Percentiles rank a stretch among this genome's conserved stretches.
phyloP scores from a whole-genome alignment of 2,329 filamentous ascomycete species.

The Bipolaris zeicola region DNA sequence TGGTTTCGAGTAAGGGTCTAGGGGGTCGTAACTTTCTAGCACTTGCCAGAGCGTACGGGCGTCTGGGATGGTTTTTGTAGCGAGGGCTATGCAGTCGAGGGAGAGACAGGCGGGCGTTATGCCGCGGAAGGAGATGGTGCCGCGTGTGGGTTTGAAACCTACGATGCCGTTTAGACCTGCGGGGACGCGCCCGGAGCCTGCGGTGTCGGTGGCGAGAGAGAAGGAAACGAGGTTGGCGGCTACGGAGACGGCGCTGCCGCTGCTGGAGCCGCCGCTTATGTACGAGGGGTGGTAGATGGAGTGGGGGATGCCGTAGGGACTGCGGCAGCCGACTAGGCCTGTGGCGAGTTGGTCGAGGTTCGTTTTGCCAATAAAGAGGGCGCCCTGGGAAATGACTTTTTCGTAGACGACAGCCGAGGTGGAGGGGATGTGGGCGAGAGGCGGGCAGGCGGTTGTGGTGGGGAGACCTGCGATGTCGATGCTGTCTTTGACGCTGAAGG shows the following conservation, averaged over 20 bases:
- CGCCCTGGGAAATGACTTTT: conserved; percentile 58
- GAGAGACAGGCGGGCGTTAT: conserved; percentile 62
- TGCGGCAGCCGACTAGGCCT: conserved; percentile 64
- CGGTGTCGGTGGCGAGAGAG: conserved; percentile 63
- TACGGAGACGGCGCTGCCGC: conserved; percentile 61
- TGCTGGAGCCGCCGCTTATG: conserved; percentile 63
- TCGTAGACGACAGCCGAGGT: conserved; percentile 58
- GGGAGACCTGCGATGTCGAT: conserved; percentile 59
- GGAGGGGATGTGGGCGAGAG: conserved; percentile 55
- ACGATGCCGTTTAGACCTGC: conserved; percentile 61
- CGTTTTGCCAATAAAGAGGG: conserved; percentile 64
- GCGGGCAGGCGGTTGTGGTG: conserved; percentile 60
- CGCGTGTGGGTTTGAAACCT: conserved; percentile 59
- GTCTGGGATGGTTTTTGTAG: conserved; percentile 57
- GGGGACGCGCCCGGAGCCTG: conserved; percentile 60
- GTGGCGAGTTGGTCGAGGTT: conserved; percentile 69
- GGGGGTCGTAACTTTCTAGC: conserved; percentile 53
- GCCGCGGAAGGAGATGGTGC: conserved; percentile 57
- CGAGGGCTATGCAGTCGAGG: conserved; percentile 63
- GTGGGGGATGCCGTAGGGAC: conserved; percentile 62
- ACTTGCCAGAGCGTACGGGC: conserved; percentile 57
- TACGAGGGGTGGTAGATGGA: conserved; percentile 58
- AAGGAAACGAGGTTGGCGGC: conserved; percentile 61
- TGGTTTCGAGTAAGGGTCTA: conserved; percentile 60
- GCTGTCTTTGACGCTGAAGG: conserved; percentile 63